A percentile compares a stretch with the other conserved stretches of the same genome.
phyloP scores from a whole-genome alignment of 495 filamentous ascomycete species.

The Bombardia bombarda region DNA sequence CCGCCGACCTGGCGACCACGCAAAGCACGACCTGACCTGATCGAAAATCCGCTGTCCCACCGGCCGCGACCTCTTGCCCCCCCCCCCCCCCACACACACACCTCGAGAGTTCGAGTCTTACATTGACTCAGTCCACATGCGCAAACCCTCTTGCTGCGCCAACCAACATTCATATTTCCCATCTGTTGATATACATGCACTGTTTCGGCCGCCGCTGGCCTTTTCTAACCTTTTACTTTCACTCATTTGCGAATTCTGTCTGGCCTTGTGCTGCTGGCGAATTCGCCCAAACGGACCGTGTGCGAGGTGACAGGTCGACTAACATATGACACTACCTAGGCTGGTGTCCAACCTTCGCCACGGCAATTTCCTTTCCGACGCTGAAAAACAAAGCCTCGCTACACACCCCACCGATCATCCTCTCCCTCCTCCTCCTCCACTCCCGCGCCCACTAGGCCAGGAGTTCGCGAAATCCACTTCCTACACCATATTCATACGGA shows the following conservation, averaged over 20 bases:
- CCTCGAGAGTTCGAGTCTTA: no score
- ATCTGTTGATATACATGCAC: neutral
- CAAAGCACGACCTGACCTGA: constrained; percentile 1
- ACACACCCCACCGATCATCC: constrained; percentile 1
- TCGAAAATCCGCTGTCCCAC: neutral
- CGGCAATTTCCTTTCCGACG: constrained; percentile 11
- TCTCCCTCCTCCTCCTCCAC: neutral
- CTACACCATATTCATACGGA: constrained; percentile 15
- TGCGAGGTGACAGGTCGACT: constrained; percentile 21
- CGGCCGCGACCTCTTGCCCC: neutral
- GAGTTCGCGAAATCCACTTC: constrained; percentile 9
- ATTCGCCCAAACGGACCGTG: constrained; percentile 6
- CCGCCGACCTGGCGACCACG: constrained; percentile 7
- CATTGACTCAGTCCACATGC: neutral
- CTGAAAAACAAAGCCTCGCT: neutral
- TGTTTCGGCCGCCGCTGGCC: neutral
- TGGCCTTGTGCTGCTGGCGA: neutral
- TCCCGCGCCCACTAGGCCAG: constrained; percentile 4
- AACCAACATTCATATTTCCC: neutral
- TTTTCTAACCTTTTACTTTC: neutral
- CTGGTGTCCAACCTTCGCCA: constrained; percentile 19
- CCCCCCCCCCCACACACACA: constrained; percentile 1
- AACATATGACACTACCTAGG: constrained; percentile 23
- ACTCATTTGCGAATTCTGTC: neutral
- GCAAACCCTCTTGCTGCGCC: constrained; percentile 2